Evolutionary conservation across 169 alveolate species (phyloP).

Genomic region (Cryptosporidium bovis): DNA sequence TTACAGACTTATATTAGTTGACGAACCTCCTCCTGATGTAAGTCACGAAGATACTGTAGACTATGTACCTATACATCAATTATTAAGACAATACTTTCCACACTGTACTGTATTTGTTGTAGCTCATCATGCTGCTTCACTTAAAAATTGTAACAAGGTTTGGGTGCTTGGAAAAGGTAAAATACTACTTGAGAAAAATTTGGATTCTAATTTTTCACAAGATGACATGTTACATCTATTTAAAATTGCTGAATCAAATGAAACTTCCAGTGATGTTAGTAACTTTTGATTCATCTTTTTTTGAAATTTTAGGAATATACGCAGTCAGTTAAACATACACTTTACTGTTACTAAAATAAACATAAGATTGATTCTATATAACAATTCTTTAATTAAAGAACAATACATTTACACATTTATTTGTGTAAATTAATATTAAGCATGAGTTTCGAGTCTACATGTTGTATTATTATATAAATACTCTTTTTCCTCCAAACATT

Average conservation of each 20-base stretch:
- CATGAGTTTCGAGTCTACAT: too few species aligned
- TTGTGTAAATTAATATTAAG: too few species aligned
- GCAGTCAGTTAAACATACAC: too few species aligned
- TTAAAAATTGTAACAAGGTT: slow-evolving; percentile 78
- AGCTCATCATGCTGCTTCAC: slow-evolving; percentile 79
- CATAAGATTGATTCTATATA: too few species aligned
- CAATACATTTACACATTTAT: too few species aligned
- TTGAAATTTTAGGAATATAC: too few species aligned
- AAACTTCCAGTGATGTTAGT: too few species aligned
- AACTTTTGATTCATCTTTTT: too few species aligned
- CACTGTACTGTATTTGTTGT: slow-evolving; percentile 79
- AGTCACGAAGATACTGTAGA: slow-evolving; percentile 41
- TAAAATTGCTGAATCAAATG: slow-evolving; percentile 18
- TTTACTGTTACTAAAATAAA: too few species aligned
- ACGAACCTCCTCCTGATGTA: slow-evolving; percentile 80
- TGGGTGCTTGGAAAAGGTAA: slow-evolving; percentile 79
- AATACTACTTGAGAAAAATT: slow-evolving; percentile 46
- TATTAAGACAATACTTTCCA: slow-evolving; percentile 75
- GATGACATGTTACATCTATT: slow-evolving; percentile 51
- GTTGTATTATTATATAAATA: too few species aligned
- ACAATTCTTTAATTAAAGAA: too few species aligned
- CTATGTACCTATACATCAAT: slow-evolving; percentile 69
- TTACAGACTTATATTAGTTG: slow-evolving; percentile 77
- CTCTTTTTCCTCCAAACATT: too few species aligned
- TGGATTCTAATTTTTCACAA: slow-evolving; percentile 34